Conservation (phyloP, 139 green algal genomes). For the Pseudopediastrum boryanum region DNA sequence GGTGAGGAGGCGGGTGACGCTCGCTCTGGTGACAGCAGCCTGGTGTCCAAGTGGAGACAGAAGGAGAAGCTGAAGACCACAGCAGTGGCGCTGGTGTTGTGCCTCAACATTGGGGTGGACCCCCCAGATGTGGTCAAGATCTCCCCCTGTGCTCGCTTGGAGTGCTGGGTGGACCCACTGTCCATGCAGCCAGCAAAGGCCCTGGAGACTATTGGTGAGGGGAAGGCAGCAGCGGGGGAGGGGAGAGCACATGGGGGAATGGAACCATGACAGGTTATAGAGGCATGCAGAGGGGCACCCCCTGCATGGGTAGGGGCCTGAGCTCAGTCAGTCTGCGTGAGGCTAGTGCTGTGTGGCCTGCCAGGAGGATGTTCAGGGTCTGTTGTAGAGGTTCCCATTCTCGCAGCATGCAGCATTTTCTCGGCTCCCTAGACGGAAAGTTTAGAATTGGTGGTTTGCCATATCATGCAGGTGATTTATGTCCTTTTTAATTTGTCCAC, state of each 20-base stretch:
- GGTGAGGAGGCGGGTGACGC: slow-evolving; percentile 27
- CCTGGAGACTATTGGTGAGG: slow-evolving; percentile 91
- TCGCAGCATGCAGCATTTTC: too few relatives aligned
- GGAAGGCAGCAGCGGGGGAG: background rate
- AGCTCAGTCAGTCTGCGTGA: too few relatives aligned
- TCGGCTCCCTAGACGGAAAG: too few relatives aligned
- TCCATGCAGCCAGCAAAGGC: slow-evolving; percentile 93
- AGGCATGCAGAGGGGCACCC: background rate
- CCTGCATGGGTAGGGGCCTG: background rate
- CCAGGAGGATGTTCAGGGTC: too few relatives aligned
- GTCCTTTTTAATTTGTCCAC: too few relatives aligned
- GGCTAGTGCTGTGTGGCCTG: too few relatives aligned
- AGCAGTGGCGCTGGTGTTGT: slow-evolving; percentile 96
- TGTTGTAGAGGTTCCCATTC: too few relatives aligned
- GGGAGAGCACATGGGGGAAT: background rate
- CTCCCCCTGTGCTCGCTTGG: slow-evolving; percentile 91
- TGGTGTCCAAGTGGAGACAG: slow-evolving; percentile 81
- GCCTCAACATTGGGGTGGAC: slow-evolving; percentile 99
- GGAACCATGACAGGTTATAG: background rate
- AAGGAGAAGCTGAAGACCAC: slow-evolving; percentile 93
- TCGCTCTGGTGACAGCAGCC: background rate
- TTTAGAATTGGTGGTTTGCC: too few relatives aligned
- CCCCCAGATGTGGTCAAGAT: slow-evolving; percentile 98
- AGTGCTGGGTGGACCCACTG: slow-evolving; percentile 96
- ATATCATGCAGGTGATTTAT: too few relatives aligned